Evolutionary conservation across 352 stramenopile genomes (phyloP).

Genomic region (Globisporangium mamillatum): DNA sequence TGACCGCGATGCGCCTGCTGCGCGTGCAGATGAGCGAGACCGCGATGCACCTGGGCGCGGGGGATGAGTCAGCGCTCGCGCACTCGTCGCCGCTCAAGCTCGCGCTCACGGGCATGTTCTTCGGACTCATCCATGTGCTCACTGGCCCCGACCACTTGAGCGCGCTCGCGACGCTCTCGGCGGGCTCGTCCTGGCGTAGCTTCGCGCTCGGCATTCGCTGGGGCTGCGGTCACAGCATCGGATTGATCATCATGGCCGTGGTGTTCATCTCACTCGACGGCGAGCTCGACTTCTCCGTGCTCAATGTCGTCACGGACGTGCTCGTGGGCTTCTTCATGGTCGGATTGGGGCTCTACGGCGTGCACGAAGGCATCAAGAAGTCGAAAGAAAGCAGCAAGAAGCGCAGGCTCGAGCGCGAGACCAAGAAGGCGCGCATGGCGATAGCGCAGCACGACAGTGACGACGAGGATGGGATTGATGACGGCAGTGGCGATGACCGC

Average conservation of each 20-base stretch:
- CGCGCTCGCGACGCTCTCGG: conserved; percentile 77
- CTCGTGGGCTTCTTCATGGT: conserved; percentile 71
- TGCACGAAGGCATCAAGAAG: conserved; percentile 66
- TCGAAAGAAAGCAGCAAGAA: conserved; percentile 22
- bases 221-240: conserved; percentile 87
- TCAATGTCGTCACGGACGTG: conserved; percentile 58
- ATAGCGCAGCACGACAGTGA: conserved; percentile 9
- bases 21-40: conserved; percentile 29
- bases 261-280: conserved; percentile 60
- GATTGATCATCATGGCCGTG: conserved; percentile 70
- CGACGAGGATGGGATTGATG: not conserved
- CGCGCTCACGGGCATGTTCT: conserved; percentile 51
- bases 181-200: conserved; percentile 65
- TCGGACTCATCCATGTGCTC: conserved; percentile 63
- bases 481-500: conserved; percentile 13
- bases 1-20: conserved; percentile 24
- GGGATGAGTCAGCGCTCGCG: conserved; percentile 27
- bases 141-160: conserved; percentile 85
- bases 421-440: conserved; percentile 6
- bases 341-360: conserved; percentile 53
- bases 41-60: conserved; percentile 23
- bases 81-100: conserved; percentile 38
- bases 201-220: conserved; percentile 85
- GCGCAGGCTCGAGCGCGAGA: conserved; percentile 11
- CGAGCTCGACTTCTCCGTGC: conserved; percentile 50